Percentiles rank a stretch among this genome's conserved stretches.
These are phyloP conservation scores for Capsicum pubescens DNA, from an alignment of 257 asterid species.

Conservation along the genomic window DNA sequence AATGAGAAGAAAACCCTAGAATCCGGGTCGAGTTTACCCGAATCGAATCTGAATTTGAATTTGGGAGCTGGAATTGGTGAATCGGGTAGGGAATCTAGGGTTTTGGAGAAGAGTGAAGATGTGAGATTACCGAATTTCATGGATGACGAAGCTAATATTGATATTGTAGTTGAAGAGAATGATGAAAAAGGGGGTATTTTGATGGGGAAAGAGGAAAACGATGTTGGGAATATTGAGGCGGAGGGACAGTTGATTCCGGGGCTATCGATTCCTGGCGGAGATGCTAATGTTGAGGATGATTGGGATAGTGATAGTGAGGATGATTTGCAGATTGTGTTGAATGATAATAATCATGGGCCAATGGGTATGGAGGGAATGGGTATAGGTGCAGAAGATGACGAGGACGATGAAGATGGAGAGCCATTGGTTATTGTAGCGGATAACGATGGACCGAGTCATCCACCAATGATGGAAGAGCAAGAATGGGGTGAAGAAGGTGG, in stretches of 20 bases:
- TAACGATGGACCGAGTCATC: conserved; percentile 62
- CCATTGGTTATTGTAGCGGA: conserved; percentile 79
- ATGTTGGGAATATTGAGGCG: conserved; percentile 31
- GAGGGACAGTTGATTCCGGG: conserved; percentile 48
- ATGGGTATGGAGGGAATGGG: conserved; percentile 60
- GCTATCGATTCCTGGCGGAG: conserved; percentile 49
- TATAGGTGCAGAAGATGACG: conserved; percentile 48
- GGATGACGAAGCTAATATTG: conserved; percentile 64
- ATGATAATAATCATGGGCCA: conserved; percentile 57
- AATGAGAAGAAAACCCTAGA: conserved; percentile 45
- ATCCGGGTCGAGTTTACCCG: conserved; percentile 39
- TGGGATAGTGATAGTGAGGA: conserved; percentile 82
- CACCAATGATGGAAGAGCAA: conserved; percentile 63
- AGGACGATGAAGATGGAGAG: conserved; percentile 80
- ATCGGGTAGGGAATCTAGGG: conserved; percentile 50
- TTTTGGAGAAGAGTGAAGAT: conserved; percentile 55
- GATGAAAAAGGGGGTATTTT: conserved; percentile 59
- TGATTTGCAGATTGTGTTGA: conserved; percentile 81
- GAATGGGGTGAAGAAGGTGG: conserved; percentile 78
- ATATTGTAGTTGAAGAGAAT: conserved; percentile 63
- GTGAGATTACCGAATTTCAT: conserved; percentile 44
- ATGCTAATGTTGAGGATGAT: conserved; percentile 50
- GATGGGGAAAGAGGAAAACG: conserved; percentile 46
- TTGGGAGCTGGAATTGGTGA: conserved; percentile 33
- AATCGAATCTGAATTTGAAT: conserved; percentile 46